Conservation (phyloP, 306 rosid genomes). For the Prunus salicina region DNA sequence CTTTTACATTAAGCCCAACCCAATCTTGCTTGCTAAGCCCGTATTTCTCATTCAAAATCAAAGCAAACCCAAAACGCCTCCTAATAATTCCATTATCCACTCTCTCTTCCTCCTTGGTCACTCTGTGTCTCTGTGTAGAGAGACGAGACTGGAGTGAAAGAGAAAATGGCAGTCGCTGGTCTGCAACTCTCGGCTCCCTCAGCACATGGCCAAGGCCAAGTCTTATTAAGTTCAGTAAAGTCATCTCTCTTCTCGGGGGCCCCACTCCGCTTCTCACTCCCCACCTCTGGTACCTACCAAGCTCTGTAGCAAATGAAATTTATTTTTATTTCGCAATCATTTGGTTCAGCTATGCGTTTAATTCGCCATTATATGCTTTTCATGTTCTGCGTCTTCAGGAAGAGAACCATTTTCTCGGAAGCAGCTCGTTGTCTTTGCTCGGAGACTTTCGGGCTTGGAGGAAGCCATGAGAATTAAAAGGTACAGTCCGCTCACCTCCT, state of each 20-base stretch:
- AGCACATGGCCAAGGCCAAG: constrained; percentile 44
- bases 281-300: constrained; percentile 30
- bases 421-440: constrained; percentile 45
- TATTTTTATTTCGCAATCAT: background rate
- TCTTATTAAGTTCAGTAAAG: constrained; percentile 20
- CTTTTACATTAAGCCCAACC: too few species aligned
- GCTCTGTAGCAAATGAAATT: too few species aligned
- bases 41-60: background rate
- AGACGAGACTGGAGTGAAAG: background rate
- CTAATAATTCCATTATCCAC: background rate
- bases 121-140: background rate
- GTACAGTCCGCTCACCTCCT: constrained; percentile 27
- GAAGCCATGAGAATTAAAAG: constrained; percentile 76
- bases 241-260: constrained; percentile 29
- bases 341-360: background rate
- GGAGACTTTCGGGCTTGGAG: constrained; percentile 61
- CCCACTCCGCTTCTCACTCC: constrained; percentile 30
- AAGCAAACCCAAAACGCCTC: background rate
- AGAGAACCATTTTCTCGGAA: constrained; percentile 31
- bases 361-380: background rate
- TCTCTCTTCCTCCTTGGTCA: background rate
- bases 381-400: constrained; percentile 28
- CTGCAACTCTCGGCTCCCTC: constrained; percentile 37
- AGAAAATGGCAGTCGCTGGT: constrained; percentile 51
- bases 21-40: background rate